Conservation (phyloP, 345 rosid genomes). For the Arabis alpina region DNA sequence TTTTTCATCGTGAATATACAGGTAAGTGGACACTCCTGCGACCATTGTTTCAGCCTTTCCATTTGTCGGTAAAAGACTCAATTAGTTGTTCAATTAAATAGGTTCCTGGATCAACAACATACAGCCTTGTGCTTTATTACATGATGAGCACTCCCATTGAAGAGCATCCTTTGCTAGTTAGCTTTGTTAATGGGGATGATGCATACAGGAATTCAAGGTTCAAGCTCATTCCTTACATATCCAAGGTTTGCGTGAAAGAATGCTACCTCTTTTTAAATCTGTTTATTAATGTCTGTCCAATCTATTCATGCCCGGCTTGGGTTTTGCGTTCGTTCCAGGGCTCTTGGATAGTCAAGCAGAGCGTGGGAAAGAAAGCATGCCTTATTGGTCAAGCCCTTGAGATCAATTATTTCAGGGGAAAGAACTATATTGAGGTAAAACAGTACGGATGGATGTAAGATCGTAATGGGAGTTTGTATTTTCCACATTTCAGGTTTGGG, state of each 20-base stretch:
- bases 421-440: conserved; percentile 90
- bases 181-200: conserved; percentile 84
- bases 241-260: conserved; percentile 58
- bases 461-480: not conserved
- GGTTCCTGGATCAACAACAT: conserved; percentile 93
- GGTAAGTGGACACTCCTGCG: conserved; percentile 43
- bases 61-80: not conserved
- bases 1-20: conserved; percentile 90
- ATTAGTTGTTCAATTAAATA: conserved; percentile 39
- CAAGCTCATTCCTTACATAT: conserved; percentile 97
- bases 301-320: not conserved
- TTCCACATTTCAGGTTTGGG: not conserved
- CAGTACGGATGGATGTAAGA: conserved; percentile 3
- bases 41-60: not conserved
- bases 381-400: conserved; percentile 92
- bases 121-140: conserved; percentile 82
- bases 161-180: conserved; percentile 76
- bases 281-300: not conserved
- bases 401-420: conserved; percentile 84
- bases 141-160: conserved; percentile 84
- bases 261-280: not conserved
- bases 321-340: conserved; percentile 59
- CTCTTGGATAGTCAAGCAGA: conserved; percentile 97
- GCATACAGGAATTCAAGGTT: conserved; percentile 92
- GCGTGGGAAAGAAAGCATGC: conserved; percentile 97